Evolutionary conservation across 345 rosid species (phyloP).

Genomic region (Crucihimalaya himalaica): DNA sequence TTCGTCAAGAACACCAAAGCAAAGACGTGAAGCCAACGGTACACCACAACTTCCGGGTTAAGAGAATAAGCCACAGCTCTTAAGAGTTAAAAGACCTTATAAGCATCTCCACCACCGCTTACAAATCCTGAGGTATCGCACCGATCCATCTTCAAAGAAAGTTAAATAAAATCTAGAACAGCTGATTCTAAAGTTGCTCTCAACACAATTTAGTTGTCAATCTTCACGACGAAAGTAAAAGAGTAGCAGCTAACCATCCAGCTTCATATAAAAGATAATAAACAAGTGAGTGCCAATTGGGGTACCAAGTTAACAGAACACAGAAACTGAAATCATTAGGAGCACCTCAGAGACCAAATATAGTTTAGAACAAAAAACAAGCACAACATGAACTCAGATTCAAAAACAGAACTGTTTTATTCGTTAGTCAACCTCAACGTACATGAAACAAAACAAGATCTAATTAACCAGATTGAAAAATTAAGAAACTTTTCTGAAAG

Average conservation of each 20-base stretch:
- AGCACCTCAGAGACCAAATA: background rate
- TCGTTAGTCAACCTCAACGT: slow-evolving; percentile 3
- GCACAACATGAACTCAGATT: background rate
- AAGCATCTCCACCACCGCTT: slow-evolving; percentile 72
- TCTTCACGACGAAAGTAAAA: slow-evolving; percentile 34
- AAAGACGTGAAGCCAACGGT: slow-evolving; percentile 42
- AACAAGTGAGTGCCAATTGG: slow-evolving; percentile 1
- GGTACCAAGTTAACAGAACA: background rate
- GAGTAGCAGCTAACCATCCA: slow-evolving; percentile 50
- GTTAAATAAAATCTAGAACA: slow-evolving; percentile 30
- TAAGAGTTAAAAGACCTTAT: slow-evolving; percentile 48
- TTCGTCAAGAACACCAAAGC: slow-evolving; percentile 50
- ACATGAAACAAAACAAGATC: slow-evolving; percentile 12
- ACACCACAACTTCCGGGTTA: slow-evolving; percentile 64
- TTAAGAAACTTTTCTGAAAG: background rate
- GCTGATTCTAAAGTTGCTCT: slow-evolving; percentile 25
- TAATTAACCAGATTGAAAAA: background rate
- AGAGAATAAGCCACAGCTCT: slow-evolving; percentile 57
- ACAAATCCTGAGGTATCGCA: slow-evolving; percentile 95
- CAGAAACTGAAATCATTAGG: background rate
- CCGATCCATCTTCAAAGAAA: slow-evolving; percentile 58
- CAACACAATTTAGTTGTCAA: slow-evolving; percentile 24
- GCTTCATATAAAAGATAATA: slow-evolving; percentile 36
- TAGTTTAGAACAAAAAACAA: background rate
- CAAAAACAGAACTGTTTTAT: background rate